Base-by-base conservation (phyloP, 2,329 filamentous ascomycete genomes). In the Aspergillus thermomutatus region DNA sequence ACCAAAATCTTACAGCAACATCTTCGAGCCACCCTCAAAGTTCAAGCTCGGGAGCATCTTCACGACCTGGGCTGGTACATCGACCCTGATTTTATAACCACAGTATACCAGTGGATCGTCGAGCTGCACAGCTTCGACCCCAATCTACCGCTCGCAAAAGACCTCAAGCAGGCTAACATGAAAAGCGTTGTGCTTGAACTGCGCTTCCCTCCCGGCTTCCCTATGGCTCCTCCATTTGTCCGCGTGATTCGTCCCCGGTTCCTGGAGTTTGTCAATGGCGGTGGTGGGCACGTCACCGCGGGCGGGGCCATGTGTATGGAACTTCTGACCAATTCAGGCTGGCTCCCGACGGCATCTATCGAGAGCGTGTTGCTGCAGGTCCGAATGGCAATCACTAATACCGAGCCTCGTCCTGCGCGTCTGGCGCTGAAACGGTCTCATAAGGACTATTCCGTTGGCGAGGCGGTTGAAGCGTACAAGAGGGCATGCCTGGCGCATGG, bases 51-150 rank as follows among this genome's bases (percentile, higher is more conserved):
- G 10, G 84, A 81, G 1, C 82, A 85, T 0, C 70, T 84, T 1
- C 81, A 87, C 57, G 83, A 88, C 57, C 81, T 95, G 0, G 92
- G 92, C 17, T 96, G 92, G 91, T 91, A 91, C 67, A 86, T 96
- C 54, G 83, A 95, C 66, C 75, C 81, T 14, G 77, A 79, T 5
- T 82, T 84, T 50, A 78, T 92, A 40, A 82, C 77, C 23, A 95
- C 92, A 66, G 80, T 92, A 60, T 96, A 94, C 67, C 91, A 95
- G 67, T 96, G 92, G 92, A 91, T 96, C 57, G 86, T 95, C 5
- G 90, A 96, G 71, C 78, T 97, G 1, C 92, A 96, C 71, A 90
- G 87, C 46, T 96, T 96, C 66, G 87, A 91, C 25, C 61, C 76
- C 0, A 70, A 76, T 1, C 79, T 94, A 0, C 90, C 89, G 0